These are phyloP conservation scores for Stygiomarasmius scandens DNA, from an alignment of 1,284 basidiomycete species.

Conservation along the genomic window DNA sequence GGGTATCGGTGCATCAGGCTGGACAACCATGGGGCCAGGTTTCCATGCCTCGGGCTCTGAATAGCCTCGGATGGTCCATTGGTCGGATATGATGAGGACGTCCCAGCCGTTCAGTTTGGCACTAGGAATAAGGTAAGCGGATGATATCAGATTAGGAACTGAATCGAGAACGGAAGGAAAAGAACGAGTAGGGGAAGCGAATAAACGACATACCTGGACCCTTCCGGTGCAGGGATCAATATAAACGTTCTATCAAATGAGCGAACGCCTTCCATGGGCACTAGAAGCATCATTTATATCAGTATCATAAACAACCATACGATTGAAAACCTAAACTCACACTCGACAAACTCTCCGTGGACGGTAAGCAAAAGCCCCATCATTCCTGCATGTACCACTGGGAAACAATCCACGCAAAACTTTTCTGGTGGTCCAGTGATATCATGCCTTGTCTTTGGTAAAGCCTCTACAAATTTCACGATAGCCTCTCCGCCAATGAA, in stretches of 20 bases:
- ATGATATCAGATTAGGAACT: slow-evolving; percentile 1
- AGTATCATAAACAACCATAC: slow-evolving; percentile 5
- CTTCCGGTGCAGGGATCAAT: slow-evolving; percentile 78
- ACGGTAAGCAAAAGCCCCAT: slow-evolving; percentile 79
- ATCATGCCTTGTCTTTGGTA: slow-evolving; percentile 85
- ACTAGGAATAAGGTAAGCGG: slow-evolving; percentile 39
- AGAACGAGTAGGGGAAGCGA: no score
- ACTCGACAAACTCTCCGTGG: slow-evolving; percentile 92
- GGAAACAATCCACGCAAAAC: slow-evolving; percentile 91
- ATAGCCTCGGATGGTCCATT: slow-evolving; percentile 82
- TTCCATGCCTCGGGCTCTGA: slow-evolving; percentile 82
- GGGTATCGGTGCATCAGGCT: slow-evolving; percentile 35
- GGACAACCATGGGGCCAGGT: slow-evolving; percentile 70
- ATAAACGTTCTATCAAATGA: slow-evolving; percentile 95
- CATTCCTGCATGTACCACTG: slow-evolving; percentile 63
- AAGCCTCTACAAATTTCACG: slow-evolving; percentile 58
- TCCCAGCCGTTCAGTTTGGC: slow-evolving; percentile 88
- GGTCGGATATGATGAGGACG: slow-evolving; percentile 88
- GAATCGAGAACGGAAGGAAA: not conserved
- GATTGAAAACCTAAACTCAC: slow-evolving; percentile 47
- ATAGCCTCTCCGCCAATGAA: slow-evolving; percentile 75
- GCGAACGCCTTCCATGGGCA: slow-evolving; percentile 67
- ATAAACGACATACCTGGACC: slow-evolving; percentile 69
- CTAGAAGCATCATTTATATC: slow-evolving; percentile 42
- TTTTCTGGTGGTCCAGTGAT: slow-evolving; percentile 73